These are phyloP conservation scores for Globisporangium alternatum DNA, from an alignment of 352 stramenopile genomes.

Conservation along the genomic window DNA sequence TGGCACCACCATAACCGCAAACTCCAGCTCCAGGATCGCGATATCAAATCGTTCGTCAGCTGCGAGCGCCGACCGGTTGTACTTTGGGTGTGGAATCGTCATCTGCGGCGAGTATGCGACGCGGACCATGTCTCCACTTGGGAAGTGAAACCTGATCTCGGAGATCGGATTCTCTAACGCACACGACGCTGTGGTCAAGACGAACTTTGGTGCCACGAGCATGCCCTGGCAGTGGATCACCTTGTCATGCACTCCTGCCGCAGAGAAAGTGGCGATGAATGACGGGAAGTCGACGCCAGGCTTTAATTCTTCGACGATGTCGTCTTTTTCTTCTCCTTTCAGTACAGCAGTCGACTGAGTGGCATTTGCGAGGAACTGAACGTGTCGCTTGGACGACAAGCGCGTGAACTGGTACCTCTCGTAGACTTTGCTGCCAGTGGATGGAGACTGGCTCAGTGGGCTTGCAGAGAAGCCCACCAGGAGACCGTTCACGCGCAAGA, in stretches of 20 bases:
- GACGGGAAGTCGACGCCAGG: constrained; percentile 1
- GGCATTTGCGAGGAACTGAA: constrained; percentile 1
- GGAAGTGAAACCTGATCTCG: constrained; percentile 1
- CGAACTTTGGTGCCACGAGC: constrained; percentile 30
- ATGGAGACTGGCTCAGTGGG: not conserved
- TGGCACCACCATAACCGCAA: not conserved
- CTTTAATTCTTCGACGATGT: not conserved
- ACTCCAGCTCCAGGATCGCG: constrained; percentile 11
- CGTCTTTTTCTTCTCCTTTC: not conserved
- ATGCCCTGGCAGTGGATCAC: constrained; percentile 23
- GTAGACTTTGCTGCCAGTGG: not conserved
- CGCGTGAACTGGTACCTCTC: not conserved
- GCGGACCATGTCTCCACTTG: constrained; percentile 6
- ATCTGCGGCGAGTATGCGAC: constrained; percentile 4
- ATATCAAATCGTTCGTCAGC: constrained; percentile 6
- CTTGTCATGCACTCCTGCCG: not conserved
- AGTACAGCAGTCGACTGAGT: constrained; percentile 2
- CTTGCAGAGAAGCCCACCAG: constrained; percentile 7
- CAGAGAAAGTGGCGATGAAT: constrained; percentile 8
- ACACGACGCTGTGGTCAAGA: constrained; percentile 34
- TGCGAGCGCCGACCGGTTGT: not conserved
- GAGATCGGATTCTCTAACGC: constrained; percentile 1
- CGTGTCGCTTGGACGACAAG: not conserved
- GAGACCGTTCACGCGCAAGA: not conserved
- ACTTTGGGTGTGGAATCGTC: constrained; percentile 10